Conservation (phyloP, 495 filamentous ascomycete species). For the Trichoderma asperelloides region DNA sequence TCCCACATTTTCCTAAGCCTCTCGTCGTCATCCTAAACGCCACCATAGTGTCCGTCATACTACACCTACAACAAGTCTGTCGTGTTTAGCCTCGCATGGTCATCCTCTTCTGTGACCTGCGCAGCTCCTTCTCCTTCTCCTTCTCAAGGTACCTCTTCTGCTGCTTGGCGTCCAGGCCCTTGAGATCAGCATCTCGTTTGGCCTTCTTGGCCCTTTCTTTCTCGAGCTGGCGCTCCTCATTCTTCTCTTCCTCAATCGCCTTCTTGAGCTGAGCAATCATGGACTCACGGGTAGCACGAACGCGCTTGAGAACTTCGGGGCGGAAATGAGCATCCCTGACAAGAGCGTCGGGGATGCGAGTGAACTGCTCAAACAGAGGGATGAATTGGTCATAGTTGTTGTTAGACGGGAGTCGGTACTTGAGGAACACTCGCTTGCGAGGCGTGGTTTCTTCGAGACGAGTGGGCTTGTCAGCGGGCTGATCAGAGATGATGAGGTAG, state of each 20-base stretch:
- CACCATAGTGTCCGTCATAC: not conserved
- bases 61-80: not conserved
- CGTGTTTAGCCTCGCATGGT: conserved; percentile 34
- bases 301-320: conserved; percentile 76
- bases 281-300: conserved; percentile 72
- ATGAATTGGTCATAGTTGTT: conserved; percentile 56
- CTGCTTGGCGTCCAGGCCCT: conserved; percentile 78
- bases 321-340: conserved; percentile 74
- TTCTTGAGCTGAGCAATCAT: conserved; percentile 71
- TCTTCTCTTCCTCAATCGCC: conserved; percentile 82
- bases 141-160: conserved; percentile 93
- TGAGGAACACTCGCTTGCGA: conserved; percentile 77
- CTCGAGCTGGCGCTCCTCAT: conserved; percentile 72
- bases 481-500: conserved; percentile 82
- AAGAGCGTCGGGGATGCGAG: conserved; percentile 75
- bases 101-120: conserved; percentile 63
- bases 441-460: conserved; percentile 81
- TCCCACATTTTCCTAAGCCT: not conserved
- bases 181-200: conserved; percentile 78
- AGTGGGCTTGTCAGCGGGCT: conserved; percentile 79
- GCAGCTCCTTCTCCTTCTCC: conserved; percentile 75
- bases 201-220: conserved; percentile 84
- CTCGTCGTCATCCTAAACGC: not conserved
- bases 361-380: conserved; percentile 72
- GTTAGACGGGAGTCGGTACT: conserved; percentile 59